A percentile compares a stretch with the other conserved stretches of the same genome.
These are phyloP conservation scores for Pittosporum tobira DNA, from an alignment of 129 eudicot genomes.

Conservation along the genomic window DNA sequence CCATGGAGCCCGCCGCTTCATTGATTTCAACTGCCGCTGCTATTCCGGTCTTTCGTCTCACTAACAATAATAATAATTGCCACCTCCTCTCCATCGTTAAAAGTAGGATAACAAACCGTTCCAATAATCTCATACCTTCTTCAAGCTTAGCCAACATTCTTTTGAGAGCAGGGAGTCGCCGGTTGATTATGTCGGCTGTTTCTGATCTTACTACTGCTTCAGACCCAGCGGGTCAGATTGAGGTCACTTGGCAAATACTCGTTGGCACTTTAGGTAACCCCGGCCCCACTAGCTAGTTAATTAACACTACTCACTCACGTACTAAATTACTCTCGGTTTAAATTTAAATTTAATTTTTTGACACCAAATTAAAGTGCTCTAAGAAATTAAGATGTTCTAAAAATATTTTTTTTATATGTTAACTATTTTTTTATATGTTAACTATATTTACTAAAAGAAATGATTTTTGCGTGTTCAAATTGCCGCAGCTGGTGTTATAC, in stretches of 20 bases:
- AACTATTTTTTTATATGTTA: neutral
- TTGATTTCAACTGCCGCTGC: too few relatives aligned
- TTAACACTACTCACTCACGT: neutral
- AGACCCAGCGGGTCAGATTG: conserved; percentile 31
- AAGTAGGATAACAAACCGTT: neutral
- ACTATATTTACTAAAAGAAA: neutral
- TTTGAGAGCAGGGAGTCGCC: neutral
- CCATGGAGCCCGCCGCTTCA: too few relatives aligned
- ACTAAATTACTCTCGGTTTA: too few relatives aligned
- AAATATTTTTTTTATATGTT: neutral
- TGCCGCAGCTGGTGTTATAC: conserved; percentile 73
- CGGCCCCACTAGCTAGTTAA: neutral
- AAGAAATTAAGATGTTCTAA: too few relatives aligned
- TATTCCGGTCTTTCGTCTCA: too few relatives aligned
- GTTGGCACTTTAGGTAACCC: conserved; percentile 58
- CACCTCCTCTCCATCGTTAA: neutral
- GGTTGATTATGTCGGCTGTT: neutral
- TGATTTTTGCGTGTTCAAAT: neutral
- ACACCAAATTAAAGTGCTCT: too few relatives aligned
- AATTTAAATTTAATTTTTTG: too few relatives aligned
- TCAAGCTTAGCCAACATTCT: conserved; percentile 9
- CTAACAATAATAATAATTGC: too few relatives aligned
- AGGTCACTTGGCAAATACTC: conserved; percentile 67
- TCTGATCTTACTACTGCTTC: conserved; percentile 9
- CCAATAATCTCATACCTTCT: conserved; percentile 18